phyloP scores from a whole-genome alignment of 306 rosid species.

The Coriaria nepalensis region DNA sequence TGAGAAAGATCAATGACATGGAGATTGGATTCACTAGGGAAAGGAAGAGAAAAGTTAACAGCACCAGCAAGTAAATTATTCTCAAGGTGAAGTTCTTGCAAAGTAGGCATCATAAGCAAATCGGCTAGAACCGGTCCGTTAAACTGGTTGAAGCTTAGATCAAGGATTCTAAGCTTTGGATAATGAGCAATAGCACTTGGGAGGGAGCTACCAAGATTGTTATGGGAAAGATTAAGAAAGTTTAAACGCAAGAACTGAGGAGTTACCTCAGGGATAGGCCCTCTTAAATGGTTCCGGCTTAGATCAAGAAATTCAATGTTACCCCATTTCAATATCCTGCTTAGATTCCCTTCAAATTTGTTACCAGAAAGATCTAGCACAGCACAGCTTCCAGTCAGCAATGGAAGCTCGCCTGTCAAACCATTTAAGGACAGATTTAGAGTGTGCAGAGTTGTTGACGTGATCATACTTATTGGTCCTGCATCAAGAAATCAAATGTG shows the following conservation, averaged over 20 bases:
- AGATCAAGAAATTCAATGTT: conserved; percentile 82
- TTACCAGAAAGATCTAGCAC: conserved; percentile 85
- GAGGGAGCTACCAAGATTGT: conserved; percentile 47
- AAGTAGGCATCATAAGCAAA: conserved; percentile 50
- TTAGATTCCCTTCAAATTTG: conserved; percentile 65
- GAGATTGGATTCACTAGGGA: conserved; percentile 45
- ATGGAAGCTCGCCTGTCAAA: conserved; percentile 63
- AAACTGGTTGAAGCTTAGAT: conserved; percentile 72
- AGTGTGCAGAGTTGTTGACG: conserved; percentile 48
- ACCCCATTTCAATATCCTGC: conserved; percentile 81
- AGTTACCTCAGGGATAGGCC: conserved; percentile 62
- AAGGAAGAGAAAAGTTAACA: conserved; percentile 42
- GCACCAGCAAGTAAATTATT: conserved; percentile 54
- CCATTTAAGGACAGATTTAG: conserved; percentile 77
- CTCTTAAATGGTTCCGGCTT: conserved; percentile 61
- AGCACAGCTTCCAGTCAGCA: conserved; percentile 82
- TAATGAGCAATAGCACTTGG: conserved; percentile 56
- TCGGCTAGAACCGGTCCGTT: conserved; percentile 46
- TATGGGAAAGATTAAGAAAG: conserved; percentile 64
- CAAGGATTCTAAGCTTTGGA: conserved; percentile 78
- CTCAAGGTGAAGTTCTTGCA: conserved; percentile 75
- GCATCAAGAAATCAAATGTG: conserved; percentile 24
- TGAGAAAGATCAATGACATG: conserved; percentile 72
- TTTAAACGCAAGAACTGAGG: conserved; percentile 80
- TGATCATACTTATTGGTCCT: conserved; percentile 65